These are phyloP conservation scores for Stachybotrys echinatus DNA, from an alignment of 2,329 filamentous ascomycete genomes.

Conservation along the genomic window DNA sequence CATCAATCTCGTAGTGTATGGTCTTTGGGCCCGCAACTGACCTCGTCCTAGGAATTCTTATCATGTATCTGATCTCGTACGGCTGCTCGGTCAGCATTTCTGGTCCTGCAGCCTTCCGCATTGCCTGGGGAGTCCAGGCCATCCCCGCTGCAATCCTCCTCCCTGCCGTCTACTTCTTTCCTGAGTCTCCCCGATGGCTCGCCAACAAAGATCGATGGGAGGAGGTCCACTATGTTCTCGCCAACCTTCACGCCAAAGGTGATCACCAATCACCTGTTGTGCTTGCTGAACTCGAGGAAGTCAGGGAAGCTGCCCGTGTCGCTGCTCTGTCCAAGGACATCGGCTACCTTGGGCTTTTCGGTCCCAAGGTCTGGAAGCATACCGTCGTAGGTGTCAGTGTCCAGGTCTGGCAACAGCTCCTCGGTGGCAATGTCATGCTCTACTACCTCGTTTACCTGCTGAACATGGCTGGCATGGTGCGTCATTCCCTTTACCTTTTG, in stretches of 20 bases:
- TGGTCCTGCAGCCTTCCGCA: constrained; percentile 53
- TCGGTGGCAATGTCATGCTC: constrained; percentile 49
- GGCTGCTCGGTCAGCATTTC: constrained; percentile 51
- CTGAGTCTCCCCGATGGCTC: constrained; percentile 59
- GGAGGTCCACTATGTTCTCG: constrained; percentile 46
- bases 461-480: constrained; percentile 49
- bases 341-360: constrained; percentile 38
- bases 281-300: constrained; percentile 52
- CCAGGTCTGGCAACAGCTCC: constrained; percentile 49
- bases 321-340: constrained; percentile 30
- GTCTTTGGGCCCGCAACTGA: background rate
- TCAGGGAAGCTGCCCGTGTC: constrained; percentile 33
- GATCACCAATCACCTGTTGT: constrained; percentile 49
- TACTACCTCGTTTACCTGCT: constrained; percentile 62
- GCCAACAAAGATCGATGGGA: constrained; percentile 57
- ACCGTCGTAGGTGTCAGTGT: constrained; percentile 45
- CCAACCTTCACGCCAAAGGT: constrained; percentile 51
- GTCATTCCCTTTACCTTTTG: background rate
- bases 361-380: constrained; percentile 41
- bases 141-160: constrained; percentile 54
- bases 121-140: constrained; percentile 62
- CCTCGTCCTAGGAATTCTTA: constrained; percentile 52
- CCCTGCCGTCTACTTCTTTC: constrained; percentile 52
- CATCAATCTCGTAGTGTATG: background rate
- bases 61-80: constrained; percentile 66